Conservation (phyloP, 2,329 filamentous ascomycete genomes). For the Leptosphaerulina australis region DNA sequence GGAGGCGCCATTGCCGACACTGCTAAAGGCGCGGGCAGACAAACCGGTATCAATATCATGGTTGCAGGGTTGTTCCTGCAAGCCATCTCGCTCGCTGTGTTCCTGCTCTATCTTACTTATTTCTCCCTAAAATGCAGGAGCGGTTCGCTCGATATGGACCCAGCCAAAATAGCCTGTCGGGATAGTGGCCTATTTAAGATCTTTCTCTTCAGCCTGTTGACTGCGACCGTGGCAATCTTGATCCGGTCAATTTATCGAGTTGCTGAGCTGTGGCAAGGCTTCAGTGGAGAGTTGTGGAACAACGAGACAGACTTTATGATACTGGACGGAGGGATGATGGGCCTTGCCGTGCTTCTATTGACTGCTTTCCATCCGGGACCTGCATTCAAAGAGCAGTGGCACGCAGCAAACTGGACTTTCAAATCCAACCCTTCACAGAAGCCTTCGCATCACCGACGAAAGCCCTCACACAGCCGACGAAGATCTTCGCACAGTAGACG, state of each 20-base stretch:
- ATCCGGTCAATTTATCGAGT: conserved; percentile 56
- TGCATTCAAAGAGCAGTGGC: conserved; percentile 35
- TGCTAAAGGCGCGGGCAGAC: conserved; percentile 49
- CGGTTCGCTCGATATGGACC: too few relatives aligned
- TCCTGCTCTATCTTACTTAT: too few relatives aligned
- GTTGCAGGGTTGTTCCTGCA: conserved; percentile 63
- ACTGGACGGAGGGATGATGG: conserved; percentile 60
- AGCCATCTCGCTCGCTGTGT: conserved; percentile 58
- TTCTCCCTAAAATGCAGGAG: too few relatives aligned
- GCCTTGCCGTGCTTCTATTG: conserved; percentile 52
- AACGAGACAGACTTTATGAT: conserved; percentile 56
- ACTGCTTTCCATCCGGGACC: conserved; percentile 54
- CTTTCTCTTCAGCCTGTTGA: conserved; percentile 30
- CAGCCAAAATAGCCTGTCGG: too few relatives aligned
- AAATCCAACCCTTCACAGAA: too few relatives aligned
- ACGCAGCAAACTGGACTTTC: too few relatives aligned
- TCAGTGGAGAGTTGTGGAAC: conserved; percentile 53
- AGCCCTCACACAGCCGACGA: too few relatives aligned
- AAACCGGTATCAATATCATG: conserved; percentile 60
- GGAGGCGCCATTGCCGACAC: conserved; percentile 63
- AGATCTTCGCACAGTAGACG: too few relatives aligned
- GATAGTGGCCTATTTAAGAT: too few relatives aligned
- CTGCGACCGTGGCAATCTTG: conserved; percentile 54
- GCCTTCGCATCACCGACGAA: too few relatives aligned
- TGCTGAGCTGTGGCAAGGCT: conserved; percentile 55